Conservation (phyloP, 2,329 filamentous ascomycete genomes). For the Pezicula rhizophila region DNA sequence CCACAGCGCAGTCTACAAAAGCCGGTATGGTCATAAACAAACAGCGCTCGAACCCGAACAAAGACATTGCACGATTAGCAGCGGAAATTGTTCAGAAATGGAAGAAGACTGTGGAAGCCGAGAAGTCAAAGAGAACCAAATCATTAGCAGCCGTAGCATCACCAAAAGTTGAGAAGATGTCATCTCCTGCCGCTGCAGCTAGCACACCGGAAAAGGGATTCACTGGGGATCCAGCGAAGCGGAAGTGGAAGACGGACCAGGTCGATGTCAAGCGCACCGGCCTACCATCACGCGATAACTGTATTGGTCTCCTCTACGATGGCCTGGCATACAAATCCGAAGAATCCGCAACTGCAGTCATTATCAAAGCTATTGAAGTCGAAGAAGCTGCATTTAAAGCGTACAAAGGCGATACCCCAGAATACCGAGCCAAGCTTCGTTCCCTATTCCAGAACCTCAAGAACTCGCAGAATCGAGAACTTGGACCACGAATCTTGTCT, state of each 20-base stretch:
- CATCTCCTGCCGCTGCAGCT: conserved; percentile 30
- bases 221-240: conserved; percentile 67
- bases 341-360: conserved; percentile 63
- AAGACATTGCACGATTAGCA: conserved; percentile 72
- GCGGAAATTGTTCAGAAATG: conserved; percentile 82
- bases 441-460: conserved; percentile 94
- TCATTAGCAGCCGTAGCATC: conserved; percentile 14
- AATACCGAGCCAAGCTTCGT: conserved; percentile 84
- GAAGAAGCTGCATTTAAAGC: conserved; percentile 70
- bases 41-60: conserved; percentile 68
- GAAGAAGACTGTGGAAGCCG: conserved; percentile 70
- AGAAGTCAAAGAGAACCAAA: conserved; percentile 40
- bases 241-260: conserved; percentile 75
- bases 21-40: conserved; percentile 88
- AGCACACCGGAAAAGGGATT: conserved; percentile 40
- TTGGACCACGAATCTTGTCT: conserved; percentile 69
- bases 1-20: conserved; percentile 59
- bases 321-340: conserved; percentile 69
- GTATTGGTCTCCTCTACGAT: conserved; percentile 89
- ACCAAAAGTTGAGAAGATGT: conserved; percentile 19
- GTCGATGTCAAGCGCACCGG: conserved; percentile 73
- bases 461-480: conserved; percentile 75
- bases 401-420: conserved; percentile 63
- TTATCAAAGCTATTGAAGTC: conserved; percentile 73
- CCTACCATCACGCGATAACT: conserved; percentile 70